phyloP scores from a whole-genome alignment of 1,139 yeast genomes.

The Scheffersomyces parashehatae region DNA sequence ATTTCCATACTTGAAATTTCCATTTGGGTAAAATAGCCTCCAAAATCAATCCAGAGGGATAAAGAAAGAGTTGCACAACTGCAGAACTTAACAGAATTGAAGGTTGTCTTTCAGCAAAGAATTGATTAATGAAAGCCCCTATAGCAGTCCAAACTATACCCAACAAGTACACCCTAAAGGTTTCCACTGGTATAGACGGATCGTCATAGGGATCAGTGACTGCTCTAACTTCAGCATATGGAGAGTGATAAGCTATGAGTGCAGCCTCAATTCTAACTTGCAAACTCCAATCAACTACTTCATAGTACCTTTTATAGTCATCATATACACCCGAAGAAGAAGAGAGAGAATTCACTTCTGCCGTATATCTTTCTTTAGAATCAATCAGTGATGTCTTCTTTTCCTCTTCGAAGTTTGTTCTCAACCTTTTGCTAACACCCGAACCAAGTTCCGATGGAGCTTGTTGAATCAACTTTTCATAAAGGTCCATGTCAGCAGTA shows the following conservation, averaged over 20 bases:
- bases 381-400: neutral
- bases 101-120: constrained; percentile 59
- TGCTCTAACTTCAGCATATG: constrained; percentile 66
- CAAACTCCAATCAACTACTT: constrained; percentile 14
- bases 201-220: constrained; percentile 57
- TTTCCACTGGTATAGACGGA: constrained; percentile 50
- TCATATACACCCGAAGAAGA: neutral
- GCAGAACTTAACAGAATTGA: constrained; percentile 44
- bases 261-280: constrained; percentile 18
- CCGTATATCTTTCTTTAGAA: too few relatives aligned
- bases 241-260: constrained; percentile 53
- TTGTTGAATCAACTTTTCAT: constrained; percentile 5
- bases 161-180: constrained; percentile 55
- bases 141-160: constrained; percentile 58
- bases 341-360: neutral
- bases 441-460: neutral
- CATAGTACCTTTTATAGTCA: neutral
- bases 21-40: constrained; percentile 26
- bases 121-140: constrained; percentile 58
- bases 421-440: neutral
- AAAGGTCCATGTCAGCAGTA: constrained; percentile 11
- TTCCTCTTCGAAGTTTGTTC: neutral
- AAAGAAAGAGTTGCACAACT: constrained; percentile 54
- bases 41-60: constrained; percentile 51
- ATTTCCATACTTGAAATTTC: constrained; percentile 39